Base-by-base conservation (phyloP, 2,329 filamentous ascomycete species). In the Alternaria angustiovoidea region DNA sequence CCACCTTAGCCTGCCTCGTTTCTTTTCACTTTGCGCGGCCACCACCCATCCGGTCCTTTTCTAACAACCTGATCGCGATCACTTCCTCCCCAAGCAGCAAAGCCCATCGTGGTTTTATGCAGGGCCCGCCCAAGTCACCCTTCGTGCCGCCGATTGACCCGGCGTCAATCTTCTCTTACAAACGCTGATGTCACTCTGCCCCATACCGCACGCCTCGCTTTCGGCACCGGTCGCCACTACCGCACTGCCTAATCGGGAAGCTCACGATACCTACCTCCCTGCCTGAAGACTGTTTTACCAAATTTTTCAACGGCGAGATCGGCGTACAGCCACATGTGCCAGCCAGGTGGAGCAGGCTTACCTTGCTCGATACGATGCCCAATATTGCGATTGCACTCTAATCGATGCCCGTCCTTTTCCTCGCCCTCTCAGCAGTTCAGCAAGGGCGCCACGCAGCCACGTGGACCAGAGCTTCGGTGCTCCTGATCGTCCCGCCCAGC, bases 111-210 rank as follows among this genome's bases (percentile, higher is more conserved):
- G 41, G 32, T 28, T 30, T 43, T 28, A 63, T 52, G 61, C 61
- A 63, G 57, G 61, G 61, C 58, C 48, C 48, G 43, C 58, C 5
- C 20, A 22, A 47, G 26, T 41, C 28, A 48, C 56, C 34, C 34
- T 60, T 62, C 59, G 42, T 43, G 34, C 43, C 57, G 49, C 57
- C 57, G 53, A 46, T 49, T 44, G 61, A 49, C 58, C 61, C 58
- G 58, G 51, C 51, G 34, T 32, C 54, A 49, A 43, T 52, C 39
- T 36, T 44, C 38, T 60, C 46, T 51, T 24, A 30, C 46, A 46
- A 26, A 22, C 47, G 14, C 20, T 61, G 61, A 61, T 55, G 58
- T 58, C 58, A 61, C 30, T 18, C 16, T 6, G n/a, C 26, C 51
- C 51, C 39, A 36, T 32, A 18, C 30, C 28, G 20, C 44, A 55